These are phyloP conservation scores for Pisolithus sp. DNA, from an alignment of 768 basidiomycete species.

Conservation along the genomic window DNA sequence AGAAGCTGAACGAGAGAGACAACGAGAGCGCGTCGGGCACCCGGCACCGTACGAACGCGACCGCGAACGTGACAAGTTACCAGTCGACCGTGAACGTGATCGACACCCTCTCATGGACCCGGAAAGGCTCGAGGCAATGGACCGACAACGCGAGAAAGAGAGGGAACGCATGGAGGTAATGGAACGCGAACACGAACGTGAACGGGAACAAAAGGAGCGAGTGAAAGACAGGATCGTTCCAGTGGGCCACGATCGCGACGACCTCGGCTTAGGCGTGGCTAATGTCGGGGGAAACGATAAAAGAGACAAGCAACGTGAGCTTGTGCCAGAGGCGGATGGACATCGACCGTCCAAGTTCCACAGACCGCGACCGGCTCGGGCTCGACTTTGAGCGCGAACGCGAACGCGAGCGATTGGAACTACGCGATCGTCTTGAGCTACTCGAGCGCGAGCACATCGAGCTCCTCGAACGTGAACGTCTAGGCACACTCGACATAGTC, in stretches of 20 bases:
- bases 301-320: slow-evolving; percentile 23
- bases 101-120: slow-evolving; percentile 11
- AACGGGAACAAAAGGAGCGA: slow-evolving; percentile 16
- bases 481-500: slow-evolving; percentile 20
- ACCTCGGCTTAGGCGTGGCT: background rate
- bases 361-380: slow-evolving; percentile 18
- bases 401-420: slow-evolving; percentile 18
- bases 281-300: slow-evolving; percentile 9
- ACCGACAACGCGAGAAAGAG: slow-evolving; percentile 29
- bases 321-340: slow-evolving; percentile 5
- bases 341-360: slow-evolving; percentile 9
- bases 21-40: background rate
- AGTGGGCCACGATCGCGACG: background rate
- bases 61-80: background rate
- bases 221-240: background rate
- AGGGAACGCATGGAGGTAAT: slow-evolving; percentile 24
- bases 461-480: slow-evolving; percentile 24
- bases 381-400: slow-evolving; percentile 14
- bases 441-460: slow-evolving; percentile 29
- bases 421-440: slow-evolving; percentile 22
- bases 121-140: slow-evolving; percentile 14
- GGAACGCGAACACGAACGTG: slow-evolving; percentile 19
- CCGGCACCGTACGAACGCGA: slow-evolving; percentile 13
- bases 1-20: background rate
- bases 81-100: slow-evolving; percentile 14